phyloP scores from a whole-genome alignment of 2,329 filamentous ascomycete genomes.

The Lecanicillium sp. region DNA sequence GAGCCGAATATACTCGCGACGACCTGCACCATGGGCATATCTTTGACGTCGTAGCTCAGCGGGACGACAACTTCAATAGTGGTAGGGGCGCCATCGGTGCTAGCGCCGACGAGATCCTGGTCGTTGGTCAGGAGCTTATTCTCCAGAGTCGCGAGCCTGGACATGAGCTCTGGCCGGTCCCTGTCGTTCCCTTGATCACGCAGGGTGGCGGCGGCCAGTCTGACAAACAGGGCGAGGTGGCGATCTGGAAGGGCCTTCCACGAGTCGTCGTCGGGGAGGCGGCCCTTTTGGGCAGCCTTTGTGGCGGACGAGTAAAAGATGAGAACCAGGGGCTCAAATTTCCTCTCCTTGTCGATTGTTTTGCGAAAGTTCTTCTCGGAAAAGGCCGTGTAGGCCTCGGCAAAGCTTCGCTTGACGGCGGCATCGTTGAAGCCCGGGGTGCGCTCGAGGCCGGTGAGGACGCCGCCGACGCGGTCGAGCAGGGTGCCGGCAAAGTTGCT shows the following conservation, averaged over 20 bases:
- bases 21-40: slow-evolving; percentile 88
- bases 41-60: slow-evolving; percentile 85
- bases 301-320: slow-evolving; percentile 96
- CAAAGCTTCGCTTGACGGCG: slow-evolving; percentile 89
- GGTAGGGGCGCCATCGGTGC: slow-evolving; percentile 25
- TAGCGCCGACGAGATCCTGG: slow-evolving; percentile 59
- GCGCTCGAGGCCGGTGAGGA: slow-evolving; percentile 73
- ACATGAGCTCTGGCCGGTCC: slow-evolving; percentile 77
- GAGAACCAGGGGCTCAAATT: slow-evolving; percentile 84
- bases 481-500: slow-evolving; percentile 44
- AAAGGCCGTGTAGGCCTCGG: slow-evolving; percentile 86
- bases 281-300: slow-evolving; percentile 70
- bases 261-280: slow-evolving; percentile 69
- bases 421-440: slow-evolving; percentile 85
- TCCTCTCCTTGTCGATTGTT: slow-evolving; percentile 86
- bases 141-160: slow-evolving; percentile 72
- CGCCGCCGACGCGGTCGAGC: slow-evolving; percentile 69
- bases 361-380: slow-evolving; percentile 84
- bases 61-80: slow-evolving; percentile 78
- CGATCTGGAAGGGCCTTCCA: slow-evolving; percentile 92
- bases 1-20: slow-evolving; percentile 83
- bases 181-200: slow-evolving; percentile 78
- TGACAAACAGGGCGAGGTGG: slow-evolving; percentile 89
- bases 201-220: slow-evolving; percentile 72
- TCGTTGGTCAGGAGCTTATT: slow-evolving; percentile 92